These are phyloP conservation scores for Penicillium janthinellum DNA, from an alignment of 2,329 filamentous ascomycete species.

Conservation along the genomic window DNA sequence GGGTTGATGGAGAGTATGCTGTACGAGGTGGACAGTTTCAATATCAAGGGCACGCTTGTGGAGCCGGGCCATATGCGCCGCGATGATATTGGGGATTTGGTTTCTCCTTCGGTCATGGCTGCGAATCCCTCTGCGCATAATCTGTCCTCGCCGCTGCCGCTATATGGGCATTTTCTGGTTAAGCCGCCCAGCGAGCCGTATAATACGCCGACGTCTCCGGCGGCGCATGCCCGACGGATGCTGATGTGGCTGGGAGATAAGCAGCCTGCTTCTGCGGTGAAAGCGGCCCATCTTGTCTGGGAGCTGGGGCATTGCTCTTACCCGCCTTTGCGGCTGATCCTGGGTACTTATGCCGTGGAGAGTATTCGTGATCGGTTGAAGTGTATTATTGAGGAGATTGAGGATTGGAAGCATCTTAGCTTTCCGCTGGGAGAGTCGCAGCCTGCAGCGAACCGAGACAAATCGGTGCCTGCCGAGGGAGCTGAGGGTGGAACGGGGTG, in stretches of 20 bases:
- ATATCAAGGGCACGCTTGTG: constrained; percentile 90
- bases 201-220: constrained; percentile 73
- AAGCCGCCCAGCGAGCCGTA: constrained; percentile 85
- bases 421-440: constrained; percentile 54
- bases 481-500: constrained; percentile 9
- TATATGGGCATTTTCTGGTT: constrained; percentile 90
- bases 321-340: constrained; percentile 79
- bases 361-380: constrained; percentile 88
- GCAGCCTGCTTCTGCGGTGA: constrained; percentile 89
- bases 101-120: constrained; percentile 32
- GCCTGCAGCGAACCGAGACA: constrained; percentile 15
- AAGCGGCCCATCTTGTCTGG: constrained; percentile 92
- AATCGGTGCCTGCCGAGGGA: constrained; percentile 9
- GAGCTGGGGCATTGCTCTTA: constrained; percentile 93
- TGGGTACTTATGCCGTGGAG: constrained; percentile 93
- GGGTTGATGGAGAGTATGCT: constrained; percentile 95
- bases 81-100: constrained; percentile 62
- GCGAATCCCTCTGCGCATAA: constrained; percentile 31
- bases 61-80: constrained; percentile 86
- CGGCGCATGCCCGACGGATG: constrained; percentile 85
- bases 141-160: constrained; percentile 61
- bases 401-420: constrained; percentile 88
- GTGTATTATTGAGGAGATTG: constrained; percentile 90
- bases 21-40: constrained; percentile 89
- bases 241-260: constrained; percentile 92